Evolutionary conservation across 306 rosid genomes (phyloP).

Genomic region (Fragaria iinumae): DNA sequence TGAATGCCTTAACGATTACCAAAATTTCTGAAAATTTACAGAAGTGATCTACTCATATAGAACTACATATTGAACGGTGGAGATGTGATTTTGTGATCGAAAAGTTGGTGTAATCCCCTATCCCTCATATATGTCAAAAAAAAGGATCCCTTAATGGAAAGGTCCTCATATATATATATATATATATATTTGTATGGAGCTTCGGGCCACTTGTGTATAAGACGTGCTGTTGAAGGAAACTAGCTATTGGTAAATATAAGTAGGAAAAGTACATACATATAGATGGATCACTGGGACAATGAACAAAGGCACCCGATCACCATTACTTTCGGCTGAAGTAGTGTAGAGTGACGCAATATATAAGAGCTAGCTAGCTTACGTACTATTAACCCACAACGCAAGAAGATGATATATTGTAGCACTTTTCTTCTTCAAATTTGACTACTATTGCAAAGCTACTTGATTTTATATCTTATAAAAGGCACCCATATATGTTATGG

Average conservation of each 20-base stretch:
- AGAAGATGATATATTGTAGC: conserved; percentile 32
- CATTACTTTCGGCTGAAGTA: conserved; percentile 69
- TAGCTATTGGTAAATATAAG: conserved; percentile 8
- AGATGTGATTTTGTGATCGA: too few relatives aligned
- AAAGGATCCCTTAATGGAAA: too few relatives aligned
- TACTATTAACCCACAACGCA: not conserved
- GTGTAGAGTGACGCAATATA: conserved; percentile 40
- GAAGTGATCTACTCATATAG: too few relatives aligned
- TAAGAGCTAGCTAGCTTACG: conserved; percentile 7
- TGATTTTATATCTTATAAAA: not conserved
- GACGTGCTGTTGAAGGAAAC: conserved; percentile 41
- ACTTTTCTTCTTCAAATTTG: conserved; percentile 31
- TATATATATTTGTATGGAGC: not conserved
- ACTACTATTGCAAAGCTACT: conserved; percentile 2
- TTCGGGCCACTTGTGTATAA: not conserved
- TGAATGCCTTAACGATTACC: too few relatives aligned
- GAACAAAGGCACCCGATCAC: conserved; percentile 38
- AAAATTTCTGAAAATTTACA: too few relatives aligned
- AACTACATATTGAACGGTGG: too few relatives aligned
- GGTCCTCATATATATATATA: too few relatives aligned
- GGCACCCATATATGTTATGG: too few relatives aligned
- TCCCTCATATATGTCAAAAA: too few relatives aligned
- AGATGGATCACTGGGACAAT: conserved; percentile 33
- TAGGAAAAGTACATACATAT: too few relatives aligned
- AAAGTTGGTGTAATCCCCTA: too few relatives aligned